phyloP scores from a whole-genome alignment of 129 eudicot genomes.

The Chrysanthemum makinoi region DNA sequence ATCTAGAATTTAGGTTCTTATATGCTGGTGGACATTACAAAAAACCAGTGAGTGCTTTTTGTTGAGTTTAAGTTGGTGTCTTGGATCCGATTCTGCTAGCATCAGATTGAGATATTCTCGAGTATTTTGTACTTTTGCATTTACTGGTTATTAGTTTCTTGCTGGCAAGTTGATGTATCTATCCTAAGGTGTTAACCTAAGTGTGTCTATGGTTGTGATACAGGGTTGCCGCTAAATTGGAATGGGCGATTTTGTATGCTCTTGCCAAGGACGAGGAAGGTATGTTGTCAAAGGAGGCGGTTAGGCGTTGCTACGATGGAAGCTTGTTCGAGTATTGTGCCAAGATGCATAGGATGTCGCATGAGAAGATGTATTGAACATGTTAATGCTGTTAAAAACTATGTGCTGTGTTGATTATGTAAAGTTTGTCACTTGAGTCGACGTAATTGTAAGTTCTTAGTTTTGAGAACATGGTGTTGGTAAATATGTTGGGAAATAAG shows the following conservation, averaged over 20 bases:
- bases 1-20: not conserved
- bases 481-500: slow-evolving; percentile 12
- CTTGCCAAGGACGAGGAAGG: slow-evolving; percentile 64
- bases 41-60: too few species aligned
- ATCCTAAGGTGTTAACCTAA: not conserved
- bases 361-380: slow-evolving; percentile 32
- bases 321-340: slow-evolving; percentile 68
- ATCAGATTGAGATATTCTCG: too few species aligned
- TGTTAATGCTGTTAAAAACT: not conserved
- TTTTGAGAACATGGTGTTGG: not conserved
- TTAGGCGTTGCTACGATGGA: slow-evolving; percentile 60
- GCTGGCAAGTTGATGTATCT: too few species aligned
- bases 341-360: slow-evolving; percentile 31
- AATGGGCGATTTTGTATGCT: slow-evolving; percentile 46
- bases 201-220: not conserved
- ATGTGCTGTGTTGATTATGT: not conserved
- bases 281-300: slow-evolving; percentile 61
- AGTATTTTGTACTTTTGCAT: too few species aligned
- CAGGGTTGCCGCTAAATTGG: slow-evolving; percentile 53
- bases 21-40: too few species aligned
- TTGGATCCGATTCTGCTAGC: too few species aligned
- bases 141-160: too few species aligned
- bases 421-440: not conserved
- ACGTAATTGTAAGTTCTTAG: slow-evolving; percentile 43
- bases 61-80: too few species aligned